Conservation (phyloP, 495 filamentous ascomycete genomes). For the Daldinia childiae region DNA sequence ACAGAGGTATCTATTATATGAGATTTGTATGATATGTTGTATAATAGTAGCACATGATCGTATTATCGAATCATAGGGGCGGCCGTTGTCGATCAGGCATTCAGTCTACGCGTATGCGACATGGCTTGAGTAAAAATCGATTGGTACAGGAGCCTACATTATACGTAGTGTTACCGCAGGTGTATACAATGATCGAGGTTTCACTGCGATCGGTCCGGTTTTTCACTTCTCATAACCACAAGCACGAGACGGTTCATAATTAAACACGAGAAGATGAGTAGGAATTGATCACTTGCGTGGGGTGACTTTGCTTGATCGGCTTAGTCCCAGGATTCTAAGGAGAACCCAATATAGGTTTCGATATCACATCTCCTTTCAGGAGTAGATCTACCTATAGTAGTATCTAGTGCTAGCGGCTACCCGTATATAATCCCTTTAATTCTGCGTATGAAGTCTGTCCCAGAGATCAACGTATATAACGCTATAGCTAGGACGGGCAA, state of each 20-base stretch:
- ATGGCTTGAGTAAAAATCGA: constrained; percentile 1
- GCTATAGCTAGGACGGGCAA: background rate
- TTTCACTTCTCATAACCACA: background rate
- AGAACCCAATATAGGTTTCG: constrained; percentile 4
- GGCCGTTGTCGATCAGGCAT: background rate
- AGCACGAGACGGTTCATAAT: background rate
- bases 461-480: constrained; percentile 5
- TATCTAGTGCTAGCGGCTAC: constrained; percentile 9
- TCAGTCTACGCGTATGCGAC: background rate
- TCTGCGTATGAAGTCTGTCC: background rate
- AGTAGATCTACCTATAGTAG: constrained; percentile 6
- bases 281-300: background rate
- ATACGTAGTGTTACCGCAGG: background rate
- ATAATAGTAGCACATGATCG: background rate
- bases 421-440: constrained; percentile 1
- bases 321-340: background rate
- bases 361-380: constrained; percentile 5
- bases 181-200: constrained; percentile 12
- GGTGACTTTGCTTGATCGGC: background rate
- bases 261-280: background rate
- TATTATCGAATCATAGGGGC: background rate
- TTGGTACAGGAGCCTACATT: background rate
- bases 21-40: background rate
- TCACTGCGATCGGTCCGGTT: constrained; percentile 4
- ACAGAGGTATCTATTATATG: background rate